These are phyloP conservation scores for Cyberlindnera mrakii DNA, from an alignment of 805 yeast species.

Conservation along the genomic window DNA sequence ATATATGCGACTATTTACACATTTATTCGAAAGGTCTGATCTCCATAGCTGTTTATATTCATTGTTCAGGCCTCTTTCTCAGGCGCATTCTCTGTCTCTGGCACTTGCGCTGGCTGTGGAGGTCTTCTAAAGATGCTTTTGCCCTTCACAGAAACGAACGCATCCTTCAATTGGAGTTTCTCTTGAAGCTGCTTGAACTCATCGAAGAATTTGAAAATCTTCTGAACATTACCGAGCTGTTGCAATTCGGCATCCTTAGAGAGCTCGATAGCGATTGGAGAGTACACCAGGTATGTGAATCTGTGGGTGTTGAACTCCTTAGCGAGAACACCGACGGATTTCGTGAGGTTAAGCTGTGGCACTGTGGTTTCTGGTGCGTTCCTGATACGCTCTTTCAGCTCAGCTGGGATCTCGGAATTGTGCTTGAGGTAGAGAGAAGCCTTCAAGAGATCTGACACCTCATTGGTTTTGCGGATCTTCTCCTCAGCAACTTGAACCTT, in stretches of 20 bases:
- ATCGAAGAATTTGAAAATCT: constrained; percentile 6
- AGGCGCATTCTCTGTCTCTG: constrained; percentile 1
- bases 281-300: constrained; percentile 17
- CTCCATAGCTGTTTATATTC: not conserved
- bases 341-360: constrained; percentile 7
- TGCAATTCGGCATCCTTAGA: constrained; percentile 7
- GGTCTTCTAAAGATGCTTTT: constrained; percentile 11
- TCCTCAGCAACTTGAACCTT: constrained; percentile 12
- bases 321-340: constrained; percentile 7
- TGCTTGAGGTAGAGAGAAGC: constrained; percentile 13
- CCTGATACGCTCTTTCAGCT: constrained; percentile 3
- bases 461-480: constrained; percentile 5
- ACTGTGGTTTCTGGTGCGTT: constrained; percentile 1
- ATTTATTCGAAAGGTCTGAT: no score
- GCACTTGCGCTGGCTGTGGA: not conserved
- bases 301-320: constrained; percentile 11
- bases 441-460: constrained; percentile 14
- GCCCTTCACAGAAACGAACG: constrained; percentile 1
- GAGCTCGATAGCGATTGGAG: constrained; percentile 18
- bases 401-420: constrained; percentile 8
- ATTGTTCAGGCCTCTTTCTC: not conserved
- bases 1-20: no score
- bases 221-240: constrained; percentile 2
- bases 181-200: constrained; percentile 8
- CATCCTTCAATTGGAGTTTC: constrained; percentile 6